Conservation (phyloP, 2,329 filamentous ascomycete species). For the Daldinia sp. region DNA sequence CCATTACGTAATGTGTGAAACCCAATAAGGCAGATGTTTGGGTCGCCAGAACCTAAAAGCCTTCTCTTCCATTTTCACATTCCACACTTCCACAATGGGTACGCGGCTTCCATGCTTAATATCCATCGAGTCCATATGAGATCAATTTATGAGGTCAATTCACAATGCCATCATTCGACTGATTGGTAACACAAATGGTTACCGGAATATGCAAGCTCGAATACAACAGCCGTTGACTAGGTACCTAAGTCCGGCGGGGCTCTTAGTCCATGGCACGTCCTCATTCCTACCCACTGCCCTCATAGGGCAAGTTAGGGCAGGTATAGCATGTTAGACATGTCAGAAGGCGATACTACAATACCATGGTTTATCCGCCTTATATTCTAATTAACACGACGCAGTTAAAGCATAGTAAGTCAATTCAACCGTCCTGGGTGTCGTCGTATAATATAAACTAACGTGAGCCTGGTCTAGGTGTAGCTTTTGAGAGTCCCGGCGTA, state of each 20-base stretch:
- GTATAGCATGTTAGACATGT: neutral
- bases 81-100: neutral
- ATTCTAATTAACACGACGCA: neutral
- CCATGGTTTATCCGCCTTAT: neutral
- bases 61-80: slow-evolving; percentile 9
- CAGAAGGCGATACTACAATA: neutral
- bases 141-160: too few species aligned
- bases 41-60: neutral
- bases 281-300: neutral
- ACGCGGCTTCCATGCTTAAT: neutral
- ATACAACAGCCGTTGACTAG: neutral
- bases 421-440: neutral
- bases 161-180: too few species aligned
- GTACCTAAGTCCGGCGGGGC: neutral
- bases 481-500: neutral
- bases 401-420: neutral
- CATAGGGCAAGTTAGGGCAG: neutral
- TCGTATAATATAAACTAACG: neutral
- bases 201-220: neutral
- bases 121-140: neutral
- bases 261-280: neutral
- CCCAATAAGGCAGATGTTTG: slow-evolving; percentile 2
- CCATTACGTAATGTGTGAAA: slow-evolving; percentile 4
- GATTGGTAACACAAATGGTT: neutral
- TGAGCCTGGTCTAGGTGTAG: neutral